Evolutionary conservation across 306 rosid species (phyloP).

Genomic region (Casuarina cunninghamiana): DNA sequence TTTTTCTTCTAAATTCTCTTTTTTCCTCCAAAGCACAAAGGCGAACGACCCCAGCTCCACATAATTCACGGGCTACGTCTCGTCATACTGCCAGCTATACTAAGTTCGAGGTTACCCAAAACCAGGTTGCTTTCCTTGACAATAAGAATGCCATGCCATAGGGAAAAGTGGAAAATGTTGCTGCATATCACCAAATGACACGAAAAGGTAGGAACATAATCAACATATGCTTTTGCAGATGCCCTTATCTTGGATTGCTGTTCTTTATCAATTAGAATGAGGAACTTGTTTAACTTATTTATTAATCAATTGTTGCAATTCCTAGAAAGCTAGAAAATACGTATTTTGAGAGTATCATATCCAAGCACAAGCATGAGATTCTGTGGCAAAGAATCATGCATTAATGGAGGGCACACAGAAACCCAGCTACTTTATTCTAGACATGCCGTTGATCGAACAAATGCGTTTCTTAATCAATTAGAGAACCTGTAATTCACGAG

Average conservation of each 20-base stretch:
- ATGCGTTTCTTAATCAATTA: neutral
- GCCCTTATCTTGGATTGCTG: neutral
- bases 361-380: slow-evolving; percentile 6
- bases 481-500: neutral
- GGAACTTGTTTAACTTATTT: neutral
- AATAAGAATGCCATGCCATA: too few relatives aligned
- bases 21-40: too few relatives aligned
- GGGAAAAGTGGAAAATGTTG: too few relatives aligned
- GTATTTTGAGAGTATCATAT: neutral
- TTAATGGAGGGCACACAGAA: neutral
- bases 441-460: neutral
- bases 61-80: too few relatives aligned
- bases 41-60: too few relatives aligned
- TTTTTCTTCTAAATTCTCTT: too few relatives aligned
- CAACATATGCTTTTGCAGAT: neutral
- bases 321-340: neutral
- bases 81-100: too few relatives aligned
- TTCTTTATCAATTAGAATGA: neutral
- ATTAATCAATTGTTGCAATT: neutral
- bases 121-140: too few relatives aligned
- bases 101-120: too few relatives aligned
- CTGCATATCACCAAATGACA: neutral
- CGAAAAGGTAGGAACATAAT: neutral
- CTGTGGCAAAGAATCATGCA: neutral
- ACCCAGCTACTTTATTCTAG: neutral